Conservation (phyloP, 2,329 filamentous ascomycete species). For the Metarhizium anisopliae region DNA sequence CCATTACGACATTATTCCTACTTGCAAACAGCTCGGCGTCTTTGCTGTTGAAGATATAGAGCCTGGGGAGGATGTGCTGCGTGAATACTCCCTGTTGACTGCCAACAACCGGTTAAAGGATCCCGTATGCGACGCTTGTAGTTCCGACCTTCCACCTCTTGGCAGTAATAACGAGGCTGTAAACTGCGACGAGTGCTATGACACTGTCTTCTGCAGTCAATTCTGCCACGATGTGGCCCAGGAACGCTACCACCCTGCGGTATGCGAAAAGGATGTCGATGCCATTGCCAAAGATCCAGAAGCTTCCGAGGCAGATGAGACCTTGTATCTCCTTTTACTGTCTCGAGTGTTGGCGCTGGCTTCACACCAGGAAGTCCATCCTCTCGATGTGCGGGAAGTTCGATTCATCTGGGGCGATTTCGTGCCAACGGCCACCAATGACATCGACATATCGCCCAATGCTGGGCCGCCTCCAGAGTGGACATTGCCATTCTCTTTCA, state of each 20-base stretch:
- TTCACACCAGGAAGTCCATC: constrained; percentile 49
- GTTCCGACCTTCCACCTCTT: constrained; percentile 58
- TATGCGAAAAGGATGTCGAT: constrained; percentile 59
- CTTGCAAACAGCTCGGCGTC: constrained; percentile 73
- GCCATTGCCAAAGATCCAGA: constrained; percentile 56
- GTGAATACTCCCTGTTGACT: constrained; percentile 78
- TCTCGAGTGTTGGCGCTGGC: constrained; percentile 56
- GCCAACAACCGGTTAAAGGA: constrained; percentile 85
- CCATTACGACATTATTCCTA: constrained; percentile 40
- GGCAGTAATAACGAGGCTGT: constrained; percentile 36
- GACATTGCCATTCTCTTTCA: constrained; percentile 71
- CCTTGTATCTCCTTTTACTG: constrained; percentile 54
- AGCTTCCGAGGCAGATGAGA: constrained; percentile 48
- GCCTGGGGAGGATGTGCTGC: constrained; percentile 66
- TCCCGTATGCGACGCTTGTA: constrained; percentile 82
- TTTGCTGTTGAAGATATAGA: constrained; percentile 78
- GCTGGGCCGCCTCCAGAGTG: constrained; percentile 50
- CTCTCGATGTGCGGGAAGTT: constrained; percentile 54
- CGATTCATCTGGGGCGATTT: constrained; percentile 66
- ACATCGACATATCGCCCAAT: constrained; percentile 43
- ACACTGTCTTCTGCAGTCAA: constrained; percentile 58
- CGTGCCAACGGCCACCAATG: constrained; percentile 40
- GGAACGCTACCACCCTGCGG: constrained; percentile 52
- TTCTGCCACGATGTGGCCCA: constrained; percentile 50
- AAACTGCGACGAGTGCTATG: constrained; percentile 51